Percentiles rank a stretch among this genome's conserved stretches.
Conservation (phyloP, 768 basidiomycete species). For the Tricholoma matsutake region DNA sequence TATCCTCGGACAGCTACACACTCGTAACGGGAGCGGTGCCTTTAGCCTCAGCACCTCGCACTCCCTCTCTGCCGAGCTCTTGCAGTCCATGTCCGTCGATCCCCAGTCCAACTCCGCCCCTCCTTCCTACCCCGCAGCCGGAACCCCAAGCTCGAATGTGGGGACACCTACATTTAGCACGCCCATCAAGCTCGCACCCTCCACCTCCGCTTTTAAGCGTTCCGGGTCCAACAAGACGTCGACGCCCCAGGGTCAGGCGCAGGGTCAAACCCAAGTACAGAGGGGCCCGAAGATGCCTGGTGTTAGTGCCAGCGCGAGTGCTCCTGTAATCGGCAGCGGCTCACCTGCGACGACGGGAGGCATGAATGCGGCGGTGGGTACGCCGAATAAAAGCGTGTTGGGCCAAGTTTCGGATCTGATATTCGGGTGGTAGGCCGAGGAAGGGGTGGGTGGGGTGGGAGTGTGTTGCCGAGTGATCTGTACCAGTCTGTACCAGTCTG, state of each 20-base stretch:
- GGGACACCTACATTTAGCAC: constrained; percentile 55
- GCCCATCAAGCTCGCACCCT: constrained; percentile 70
- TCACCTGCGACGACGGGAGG: constrained; percentile 12
- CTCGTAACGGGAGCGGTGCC: constrained; percentile 20
- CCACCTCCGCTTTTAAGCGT: constrained; percentile 68
- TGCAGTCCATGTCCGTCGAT: constrained; percentile 44
- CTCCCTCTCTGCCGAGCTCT: constrained; percentile 18
- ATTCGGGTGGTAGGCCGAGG: constrained; percentile 65
- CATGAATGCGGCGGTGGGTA: constrained; percentile 13
- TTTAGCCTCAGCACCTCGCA: constrained; percentile 3
- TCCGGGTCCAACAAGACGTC: constrained; percentile 26
- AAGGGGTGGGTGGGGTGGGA: neutral
- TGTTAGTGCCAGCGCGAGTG: constrained; percentile 9
- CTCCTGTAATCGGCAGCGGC: constrained; percentile 6
- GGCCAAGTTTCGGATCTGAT: constrained; percentile 79
- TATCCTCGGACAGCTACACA: constrained; percentile 40
- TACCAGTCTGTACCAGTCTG: too few relatives aligned
- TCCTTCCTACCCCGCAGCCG: constrained; percentile 4
- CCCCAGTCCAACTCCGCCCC: constrained; percentile 28
- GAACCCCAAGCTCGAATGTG: constrained; percentile 10
- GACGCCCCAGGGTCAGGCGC: constrained; percentile 21
- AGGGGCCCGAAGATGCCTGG: constrained; percentile 15
- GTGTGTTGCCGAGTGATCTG: too few relatives aligned
- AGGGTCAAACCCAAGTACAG: neutral
- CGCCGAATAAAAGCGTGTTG: constrained; percentile 54